Conservation (phyloP, 2,329 filamentous ascomycete genomes). For the Hansfordia pulvinata region DNA sequence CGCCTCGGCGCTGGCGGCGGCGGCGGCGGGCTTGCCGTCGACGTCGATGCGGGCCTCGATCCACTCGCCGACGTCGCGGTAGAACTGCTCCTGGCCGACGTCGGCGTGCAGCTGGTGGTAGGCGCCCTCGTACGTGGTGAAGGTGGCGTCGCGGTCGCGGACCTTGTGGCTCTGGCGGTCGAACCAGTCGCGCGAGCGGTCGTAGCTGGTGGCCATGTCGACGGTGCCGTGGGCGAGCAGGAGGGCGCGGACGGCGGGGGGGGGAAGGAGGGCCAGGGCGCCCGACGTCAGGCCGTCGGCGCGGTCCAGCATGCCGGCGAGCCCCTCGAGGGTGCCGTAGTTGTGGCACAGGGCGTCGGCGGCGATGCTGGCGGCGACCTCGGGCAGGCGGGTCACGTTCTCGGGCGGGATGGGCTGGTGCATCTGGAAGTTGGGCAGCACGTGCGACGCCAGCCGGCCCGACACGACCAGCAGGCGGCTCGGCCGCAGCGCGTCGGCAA, state of each 20-base stretch:
- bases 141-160: slow-evolving; percentile 60
- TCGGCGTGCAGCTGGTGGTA: slow-evolving; percentile 65
- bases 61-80: slow-evolving; percentile 51
- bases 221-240: slow-evolving; percentile 66
- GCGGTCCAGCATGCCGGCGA: slow-evolving; percentile 67
- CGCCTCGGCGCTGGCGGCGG: slow-evolving; percentile 4
- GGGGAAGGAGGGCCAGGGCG: slow-evolving; percentile 32
- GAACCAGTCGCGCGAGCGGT: slow-evolving; percentile 50
- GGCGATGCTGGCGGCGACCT: slow-evolving; percentile 42
- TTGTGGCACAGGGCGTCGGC: slow-evolving; percentile 66
- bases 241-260: slow-evolving; percentile 45
- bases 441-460: slow-evolving; percentile 52
- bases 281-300: slow-evolving; percentile 46
- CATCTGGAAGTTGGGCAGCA: slow-evolving; percentile 57
- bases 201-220: slow-evolving; percentile 56
- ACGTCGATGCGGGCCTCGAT: slow-evolving; percentile 24
- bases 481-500: slow-evolving; percentile 53
- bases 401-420: slow-evolving; percentile 49
- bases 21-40: slow-evolving; percentile 1
- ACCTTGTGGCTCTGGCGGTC: slow-evolving; percentile 38
- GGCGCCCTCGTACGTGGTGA: slow-evolving; percentile 62
- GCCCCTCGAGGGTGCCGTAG: slow-evolving; percentile 72
- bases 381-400: slow-evolving; percentile 54
- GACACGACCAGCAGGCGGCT: slow-evolving; percentile 45
- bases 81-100: slow-evolving; percentile 35